These are phyloP conservation scores for Batkoa obscura DNA, from an alignment of 371 early-diverging fungal genomes.

Conservation along the genomic window DNA sequence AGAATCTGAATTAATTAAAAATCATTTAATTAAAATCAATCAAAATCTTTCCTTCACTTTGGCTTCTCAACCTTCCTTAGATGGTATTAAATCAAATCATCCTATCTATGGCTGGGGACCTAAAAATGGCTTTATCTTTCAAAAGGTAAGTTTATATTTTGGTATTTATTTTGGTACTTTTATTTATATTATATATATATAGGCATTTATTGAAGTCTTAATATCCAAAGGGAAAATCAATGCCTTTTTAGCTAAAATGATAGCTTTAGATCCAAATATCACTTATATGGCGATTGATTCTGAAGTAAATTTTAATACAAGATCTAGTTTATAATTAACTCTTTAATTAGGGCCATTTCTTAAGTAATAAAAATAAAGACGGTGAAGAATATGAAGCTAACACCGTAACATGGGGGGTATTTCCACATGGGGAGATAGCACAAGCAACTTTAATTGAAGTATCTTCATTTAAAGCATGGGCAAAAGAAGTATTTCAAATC, in stretches of 20 bases:
- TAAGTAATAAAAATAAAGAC: constrained; percentile 33
- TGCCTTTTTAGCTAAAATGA: constrained; percentile 8
- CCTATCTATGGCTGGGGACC: constrained; percentile 87
- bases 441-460: constrained; percentile 86
- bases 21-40: constrained; percentile 41
- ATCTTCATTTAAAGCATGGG: constrained; percentile 77
- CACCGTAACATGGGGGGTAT: constrained; percentile 94
- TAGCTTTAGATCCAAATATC: neutral
- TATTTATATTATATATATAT: neutral
- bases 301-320: neutral
- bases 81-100: constrained; percentile 61
- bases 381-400: constrained; percentile 27
- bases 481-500: constrained; percentile 70
- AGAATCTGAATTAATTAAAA: constrained; percentile 53
- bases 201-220: constrained; percentile 63
- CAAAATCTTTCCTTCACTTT: constrained; percentile 65
- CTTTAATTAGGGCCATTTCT: constrained; percentile 35
- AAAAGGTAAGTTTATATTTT: constrained; percentile 64
- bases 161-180: constrained; percentile 29
- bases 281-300: neutral
- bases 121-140: too few species aligned
- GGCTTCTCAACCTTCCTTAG: constrained; percentile 88
- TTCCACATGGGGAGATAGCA: constrained; percentile 84
- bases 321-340: neutral
- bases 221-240: constrained; percentile 34